Conservation (phyloP, 73 alveolate species). For the Paramecium biaurelia region DNA sequence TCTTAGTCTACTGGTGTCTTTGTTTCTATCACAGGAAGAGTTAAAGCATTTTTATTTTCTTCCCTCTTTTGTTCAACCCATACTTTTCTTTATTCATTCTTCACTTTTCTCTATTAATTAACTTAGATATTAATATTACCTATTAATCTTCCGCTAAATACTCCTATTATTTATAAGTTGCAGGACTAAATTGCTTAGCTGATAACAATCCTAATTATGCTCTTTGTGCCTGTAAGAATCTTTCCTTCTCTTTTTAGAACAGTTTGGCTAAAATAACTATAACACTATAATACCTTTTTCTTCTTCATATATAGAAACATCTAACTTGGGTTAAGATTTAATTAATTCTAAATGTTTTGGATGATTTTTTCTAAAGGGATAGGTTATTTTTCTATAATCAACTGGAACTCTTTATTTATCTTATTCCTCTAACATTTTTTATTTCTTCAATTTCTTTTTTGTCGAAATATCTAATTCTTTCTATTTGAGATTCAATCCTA, state of each 20-base stretch:
- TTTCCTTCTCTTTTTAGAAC: not conserved
- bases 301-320: not conserved
- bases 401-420: conserved; percentile 16
- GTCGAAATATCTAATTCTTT: not conserved
- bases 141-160: not conserved
- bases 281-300: not conserved
- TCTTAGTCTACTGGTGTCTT: not conserved
- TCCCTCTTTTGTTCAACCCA: not conserved
- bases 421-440: not conserved
- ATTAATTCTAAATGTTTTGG: not conserved
- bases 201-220: not conserved
- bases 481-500: not conserved
- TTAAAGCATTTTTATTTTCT: not conserved
- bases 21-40: not conserved
- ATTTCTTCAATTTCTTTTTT: not conserved
- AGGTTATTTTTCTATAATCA: not conserved
- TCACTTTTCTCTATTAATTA: not conserved
- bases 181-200: not conserved
- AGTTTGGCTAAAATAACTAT: not conserved
- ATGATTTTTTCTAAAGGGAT: not conserved
- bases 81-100: not conserved
- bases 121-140: not conserved
- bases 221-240: not conserved
- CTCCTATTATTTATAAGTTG: not conserved
- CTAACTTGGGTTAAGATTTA: not conserved